A percentile compares a stretch with the other conserved stretches of the same genome.
Conservation (phyloP, 345 rosid genomes). For the Brassica cretica region DNA sequence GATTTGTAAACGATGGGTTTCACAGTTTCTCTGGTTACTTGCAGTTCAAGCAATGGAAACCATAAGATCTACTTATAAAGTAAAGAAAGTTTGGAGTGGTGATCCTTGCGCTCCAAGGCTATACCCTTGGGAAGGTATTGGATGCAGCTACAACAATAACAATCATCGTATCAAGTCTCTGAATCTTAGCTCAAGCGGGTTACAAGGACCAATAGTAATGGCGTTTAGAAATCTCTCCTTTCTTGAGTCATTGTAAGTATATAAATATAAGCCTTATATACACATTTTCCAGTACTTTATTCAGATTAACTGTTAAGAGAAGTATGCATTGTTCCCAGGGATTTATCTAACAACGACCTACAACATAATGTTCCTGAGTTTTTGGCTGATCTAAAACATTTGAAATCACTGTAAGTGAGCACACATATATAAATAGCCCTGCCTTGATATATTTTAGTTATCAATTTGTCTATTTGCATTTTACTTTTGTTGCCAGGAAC, state of each 20-base stretch:
- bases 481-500: slow-evolving; percentile 38
- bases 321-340: slow-evolving; percentile 40
- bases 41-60: slow-evolving; percentile 40
- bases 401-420: slow-evolving; percentile 45
- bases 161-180: slow-evolving; percentile 44
- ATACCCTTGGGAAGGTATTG: slow-evolving; percentile 53
- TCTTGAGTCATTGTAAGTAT: slow-evolving; percentile 48
- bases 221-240: slow-evolving; percentile 38
- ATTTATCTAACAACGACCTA: slow-evolving; percentile 54
- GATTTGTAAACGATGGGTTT: background rate
- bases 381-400: slow-evolving; percentile 39
- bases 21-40: background rate
- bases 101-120: slow-evolving; percentile 56
- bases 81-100: slow-evolving; percentile 52
- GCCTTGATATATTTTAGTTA: background rate
- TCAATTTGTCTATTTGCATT: background rate
- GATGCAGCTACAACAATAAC: slow-evolving; percentile 35
- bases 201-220: slow-evolving; percentile 42
- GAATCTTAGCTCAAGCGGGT: slow-evolving; percentile 52
- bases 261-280: background rate
- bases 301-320: slow-evolving; percentile 2
- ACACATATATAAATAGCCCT: background rate
- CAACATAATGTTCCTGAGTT: slow-evolving; percentile 50
- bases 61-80: slow-evolving; percentile 37
- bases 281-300: background rate